Evolutionary conservation across 192 early-diverging fungal species (phyloP).

Genomic region (Coemansia sp.): DNA sequence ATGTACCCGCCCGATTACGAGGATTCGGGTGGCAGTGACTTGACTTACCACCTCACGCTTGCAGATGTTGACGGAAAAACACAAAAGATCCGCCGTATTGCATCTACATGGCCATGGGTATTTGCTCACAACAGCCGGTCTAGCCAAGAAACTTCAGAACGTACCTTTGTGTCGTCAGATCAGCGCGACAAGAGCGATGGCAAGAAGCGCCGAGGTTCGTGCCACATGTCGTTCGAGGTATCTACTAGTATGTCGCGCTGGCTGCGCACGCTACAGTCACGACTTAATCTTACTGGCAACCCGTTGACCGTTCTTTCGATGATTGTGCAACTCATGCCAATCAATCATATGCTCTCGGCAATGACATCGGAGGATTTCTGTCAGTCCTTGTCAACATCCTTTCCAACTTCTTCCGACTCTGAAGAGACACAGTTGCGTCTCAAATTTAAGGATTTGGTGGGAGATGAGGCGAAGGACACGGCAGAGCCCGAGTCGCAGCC

Average conservation of each 20-base stretch:
- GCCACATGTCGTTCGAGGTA: constrained; percentile 17
- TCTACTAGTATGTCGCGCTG: constrained; percentile 43
- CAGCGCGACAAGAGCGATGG: background rate
- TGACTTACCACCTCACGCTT: constrained; percentile 45
- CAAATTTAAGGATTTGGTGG: constrained; percentile 18
- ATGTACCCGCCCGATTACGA: constrained; percentile 29
- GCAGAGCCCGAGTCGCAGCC: background rate
- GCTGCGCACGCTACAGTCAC: constrained; percentile 42
- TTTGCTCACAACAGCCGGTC: constrained; percentile 22
- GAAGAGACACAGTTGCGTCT: constrained; percentile 21
- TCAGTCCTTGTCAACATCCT: constrained; percentile 15
- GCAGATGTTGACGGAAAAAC: constrained; percentile 40
- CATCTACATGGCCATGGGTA: constrained; percentile 50
- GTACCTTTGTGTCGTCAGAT: background rate
- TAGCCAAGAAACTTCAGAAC: constrained; percentile 10
- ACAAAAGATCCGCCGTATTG: constrained; percentile 31
- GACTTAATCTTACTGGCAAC: constrained; percentile 40
- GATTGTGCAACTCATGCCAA: constrained; percentile 44
- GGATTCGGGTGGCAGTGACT: constrained; percentile 32
- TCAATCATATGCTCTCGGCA: constrained; percentile 32
- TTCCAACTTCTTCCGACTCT: constrained; percentile 12
- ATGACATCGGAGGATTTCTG: constrained; percentile 18
- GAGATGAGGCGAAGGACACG: background rate
- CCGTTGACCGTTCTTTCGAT: constrained; percentile 32
- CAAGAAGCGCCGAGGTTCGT: constrained; percentile 1